phyloP scores from a whole-genome alignment of 768 basidiomycete species.

The Suillus clintonianus region DNA sequence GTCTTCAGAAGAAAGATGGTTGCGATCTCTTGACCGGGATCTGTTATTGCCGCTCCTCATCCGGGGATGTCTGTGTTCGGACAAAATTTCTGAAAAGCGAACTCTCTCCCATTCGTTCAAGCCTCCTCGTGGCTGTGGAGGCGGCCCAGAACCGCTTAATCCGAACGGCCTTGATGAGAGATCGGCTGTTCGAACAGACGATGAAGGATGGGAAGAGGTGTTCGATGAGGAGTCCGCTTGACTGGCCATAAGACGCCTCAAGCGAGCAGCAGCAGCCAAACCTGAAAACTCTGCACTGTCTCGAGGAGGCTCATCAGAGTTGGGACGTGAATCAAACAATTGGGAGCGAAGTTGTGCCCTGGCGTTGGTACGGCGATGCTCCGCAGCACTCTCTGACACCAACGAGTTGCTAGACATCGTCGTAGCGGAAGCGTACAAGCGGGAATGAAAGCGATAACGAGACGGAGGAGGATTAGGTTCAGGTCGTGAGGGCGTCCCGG shows the following conservation, averaged over 20 bases:
- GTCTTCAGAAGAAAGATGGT: neutral
- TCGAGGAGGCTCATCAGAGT: constrained; percentile 20
- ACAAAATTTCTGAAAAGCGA: neutral
- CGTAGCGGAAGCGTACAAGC: constrained; percentile 20
- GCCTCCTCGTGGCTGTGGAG: neutral
- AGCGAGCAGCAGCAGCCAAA: neutral
- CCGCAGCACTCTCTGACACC: constrained; percentile 46
- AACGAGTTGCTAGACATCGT: constrained; percentile 40
- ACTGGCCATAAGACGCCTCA: constrained; percentile 1
- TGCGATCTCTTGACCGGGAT: neutral
- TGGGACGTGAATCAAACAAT: constrained; percentile 15
- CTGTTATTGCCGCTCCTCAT: neutral
- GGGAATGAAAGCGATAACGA: constrained; percentile 12
- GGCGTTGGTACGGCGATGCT: constrained; percentile 40
- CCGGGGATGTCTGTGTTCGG: neutral
- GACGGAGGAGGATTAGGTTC: neutral
- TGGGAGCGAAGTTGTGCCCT: constrained; percentile 34
- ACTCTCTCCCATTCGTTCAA: constrained; percentile 1
- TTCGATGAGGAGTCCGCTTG: neutral
- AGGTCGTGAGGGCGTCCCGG: neutral
- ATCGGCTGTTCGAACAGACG: neutral
- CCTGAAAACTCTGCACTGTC: neutral
- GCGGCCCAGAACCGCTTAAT: neutral
- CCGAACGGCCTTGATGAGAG: neutral
- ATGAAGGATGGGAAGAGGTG: neutral